Conservation (phyloP, 2,329 filamentous ascomycete genomes). For the Sarocladium strictum region DNA sequence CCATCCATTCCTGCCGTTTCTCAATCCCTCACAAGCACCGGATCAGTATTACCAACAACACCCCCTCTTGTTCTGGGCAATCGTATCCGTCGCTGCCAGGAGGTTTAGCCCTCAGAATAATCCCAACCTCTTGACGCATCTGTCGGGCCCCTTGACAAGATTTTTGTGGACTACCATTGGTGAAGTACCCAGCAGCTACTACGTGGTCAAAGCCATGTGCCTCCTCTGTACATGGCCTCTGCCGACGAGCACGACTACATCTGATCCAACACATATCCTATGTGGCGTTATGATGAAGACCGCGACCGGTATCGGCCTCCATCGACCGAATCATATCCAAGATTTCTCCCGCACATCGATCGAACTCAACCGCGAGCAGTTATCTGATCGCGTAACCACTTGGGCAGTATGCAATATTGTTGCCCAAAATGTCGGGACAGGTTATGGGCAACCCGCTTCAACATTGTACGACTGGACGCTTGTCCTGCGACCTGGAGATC, state of each 20-base stretch:
- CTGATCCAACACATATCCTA: constrained; percentile 75
- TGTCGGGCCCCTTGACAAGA: constrained; percentile 63
- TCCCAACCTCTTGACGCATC: constrained; percentile 57
- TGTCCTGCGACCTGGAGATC: constrained; percentile 53
- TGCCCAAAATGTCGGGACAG: constrained; percentile 74
- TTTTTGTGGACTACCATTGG: constrained; percentile 73
- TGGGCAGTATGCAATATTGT: constrained; percentile 86
- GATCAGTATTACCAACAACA: constrained; percentile 74
- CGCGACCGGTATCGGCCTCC: constrained; percentile 75
- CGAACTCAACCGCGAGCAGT: constrained; percentile 71
- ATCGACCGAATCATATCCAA: constrained; percentile 74
- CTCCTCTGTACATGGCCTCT: constrained; percentile 77
- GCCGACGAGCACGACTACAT: constrained; percentile 73
- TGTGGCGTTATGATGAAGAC: constrained; percentile 84
- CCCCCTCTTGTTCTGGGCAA: constrained; percentile 79
- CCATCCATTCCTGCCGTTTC: constrained; percentile 72
- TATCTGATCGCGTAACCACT: constrained; percentile 71
- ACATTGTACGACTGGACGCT: constrained; percentile 72
- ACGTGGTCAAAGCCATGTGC: constrained; percentile 75
- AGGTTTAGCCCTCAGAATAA: constrained; percentile 55
- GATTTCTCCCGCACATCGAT: constrained; percentile 74
- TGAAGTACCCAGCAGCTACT: constrained; percentile 72
- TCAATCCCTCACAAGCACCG: constrained; percentile 59
- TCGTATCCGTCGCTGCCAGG: constrained; percentile 68
- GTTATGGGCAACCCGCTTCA: constrained; percentile 75